Evolutionary conservation across 1,284 basidiomycete species (phyloP), one percentile per base, ranked within the genome.

Genomic region (Leccinum laetum): DNA sequence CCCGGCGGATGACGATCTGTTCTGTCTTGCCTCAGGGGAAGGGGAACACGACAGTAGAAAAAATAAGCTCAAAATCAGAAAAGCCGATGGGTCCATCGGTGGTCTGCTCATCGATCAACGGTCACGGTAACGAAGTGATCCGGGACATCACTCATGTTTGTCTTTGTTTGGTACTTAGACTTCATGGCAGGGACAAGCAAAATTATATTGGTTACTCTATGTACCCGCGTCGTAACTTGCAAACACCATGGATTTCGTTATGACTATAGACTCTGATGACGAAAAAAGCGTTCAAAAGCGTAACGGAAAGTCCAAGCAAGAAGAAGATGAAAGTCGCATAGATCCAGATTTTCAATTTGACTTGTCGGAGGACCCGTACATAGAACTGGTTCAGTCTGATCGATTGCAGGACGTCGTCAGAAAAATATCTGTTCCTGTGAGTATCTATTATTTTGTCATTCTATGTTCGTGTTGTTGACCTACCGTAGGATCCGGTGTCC

Each of bases 271-370:
- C 69, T 94, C 93, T 37, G 93, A 93, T 70, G 81, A 81, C 26
- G 92, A 94, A 73, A 84, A 83, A 21, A 60, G 64, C 61, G 58
- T 65, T 11, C 63, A 41, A 60, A 72, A 65, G 57, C 67, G 67
- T 63, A 61, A 62, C 29, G 74, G 69, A 67, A 73, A 68, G 44
- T 57, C 67, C 64, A 62, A 67, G 53, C 21, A 65, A 2, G 65
- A 68, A 26, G 76, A 78, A 29, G 88, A 91, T 61, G 88, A 87
- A 44, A 85, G 84, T 41, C 85, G 85, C 66, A 83, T 98, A 53
- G 86, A 96, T 77, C 89, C 89, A 3, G 88, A 90, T 61, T 96
- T 98, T 75, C 83, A 84, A 35, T 97, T 98, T 73, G 94, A 96
- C 77, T 72, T 91, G 18, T 86, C 85, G 41, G 90, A 85, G 29